phyloP scores from a whole-genome alignment of 1,284 basidiomycete genomes.

The Caloboletus inedulis region DNA sequence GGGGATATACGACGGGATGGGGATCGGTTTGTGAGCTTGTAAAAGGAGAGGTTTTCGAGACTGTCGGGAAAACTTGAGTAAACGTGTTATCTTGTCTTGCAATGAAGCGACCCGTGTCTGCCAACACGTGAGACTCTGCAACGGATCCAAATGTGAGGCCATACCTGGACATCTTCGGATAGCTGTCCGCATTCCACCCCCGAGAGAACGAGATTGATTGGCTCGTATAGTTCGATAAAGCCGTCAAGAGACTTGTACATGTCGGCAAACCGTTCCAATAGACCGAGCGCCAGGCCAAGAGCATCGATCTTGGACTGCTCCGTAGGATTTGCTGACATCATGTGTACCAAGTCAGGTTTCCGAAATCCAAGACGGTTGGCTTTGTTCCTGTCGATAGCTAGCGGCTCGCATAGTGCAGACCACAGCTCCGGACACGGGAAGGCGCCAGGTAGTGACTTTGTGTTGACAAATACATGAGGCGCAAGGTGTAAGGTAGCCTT shows the following conservation, averaged over 20 bases:
- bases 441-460: slow-evolving; percentile 53
- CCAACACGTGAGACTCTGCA: slow-evolving; percentile 6
- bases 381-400: slow-evolving; percentile 43
- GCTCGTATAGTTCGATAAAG: slow-evolving; percentile 81
- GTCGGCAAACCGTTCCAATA: slow-evolving; percentile 67
- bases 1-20: slow-evolving; percentile 90
- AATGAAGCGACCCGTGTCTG: slow-evolving; percentile 47
- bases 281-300: slow-evolving; percentile 56
- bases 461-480: slow-evolving; percentile 53
- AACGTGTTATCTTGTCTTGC: slow-evolving; percentile 49
- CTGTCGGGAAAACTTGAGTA: slow-evolving; percentile 72
- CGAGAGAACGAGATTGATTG: slow-evolving; percentile 59
- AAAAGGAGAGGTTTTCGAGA: slow-evolving; percentile 78
- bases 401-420: slow-evolving; percentile 40
- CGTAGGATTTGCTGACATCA: slow-evolving; percentile 40
- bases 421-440: slow-evolving; percentile 76
- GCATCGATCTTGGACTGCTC: slow-evolving; percentile 71
- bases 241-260: slow-evolving; percentile 77
- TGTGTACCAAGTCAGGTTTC: slow-evolving; percentile 47
- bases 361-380: slow-evolving; percentile 38
- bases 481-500: slow-evolving; percentile 72
- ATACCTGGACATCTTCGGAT: slow-evolving; percentile 55
- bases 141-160: neutral
- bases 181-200: slow-evolving; percentile 50
- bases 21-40: slow-evolving; percentile 95